Conservation (phyloP, 495 filamentous ascomycete genomes). For the Penicillium atrosanguineum region DNA sequence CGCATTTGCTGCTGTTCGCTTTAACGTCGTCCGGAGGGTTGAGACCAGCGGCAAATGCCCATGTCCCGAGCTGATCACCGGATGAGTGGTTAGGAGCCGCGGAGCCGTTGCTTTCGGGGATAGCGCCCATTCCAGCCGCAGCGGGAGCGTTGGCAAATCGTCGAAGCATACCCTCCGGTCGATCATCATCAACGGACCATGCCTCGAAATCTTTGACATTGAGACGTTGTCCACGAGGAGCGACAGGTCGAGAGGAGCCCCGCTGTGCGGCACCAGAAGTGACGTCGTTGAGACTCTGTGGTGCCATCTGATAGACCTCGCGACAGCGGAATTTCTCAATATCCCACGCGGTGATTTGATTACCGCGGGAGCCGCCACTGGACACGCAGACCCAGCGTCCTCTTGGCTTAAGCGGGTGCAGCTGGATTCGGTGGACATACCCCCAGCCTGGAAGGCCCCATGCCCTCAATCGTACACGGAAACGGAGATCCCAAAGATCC, state of each 20-base stretch:
- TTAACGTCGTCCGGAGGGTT: slow-evolving; percentile 48
- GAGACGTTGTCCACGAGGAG: slow-evolving; percentile 43
- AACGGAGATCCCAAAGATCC: slow-evolving; percentile 94
- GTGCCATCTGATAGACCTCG: slow-evolving; percentile 75
- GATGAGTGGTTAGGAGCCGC: slow-evolving; percentile 30
- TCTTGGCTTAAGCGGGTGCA: slow-evolving; percentile 74
- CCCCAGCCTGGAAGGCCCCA: slow-evolving; percentile 85
- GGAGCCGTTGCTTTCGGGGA: slow-evolving; percentile 33
- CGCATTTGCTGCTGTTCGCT: slow-evolving; percentile 41
- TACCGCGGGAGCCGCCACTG: slow-evolving; percentile 81
- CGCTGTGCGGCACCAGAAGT: slow-evolving; percentile 19
- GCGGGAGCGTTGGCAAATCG: slow-evolving; percentile 69
- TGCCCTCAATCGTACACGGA: slow-evolving; percentile 78
- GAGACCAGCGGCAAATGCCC: slow-evolving; percentile 48
- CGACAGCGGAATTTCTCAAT: slow-evolving; percentile 84
- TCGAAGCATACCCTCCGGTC: slow-evolving; percentile 81
- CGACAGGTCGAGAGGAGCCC: slow-evolving; percentile 32
- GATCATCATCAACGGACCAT: slow-evolving; percentile 88
- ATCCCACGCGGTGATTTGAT: slow-evolving; percentile 93
- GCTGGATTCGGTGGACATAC: slow-evolving; percentile 73
- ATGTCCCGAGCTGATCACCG: slow-evolving; percentile 59
- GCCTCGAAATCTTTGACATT: slow-evolving; percentile 71
- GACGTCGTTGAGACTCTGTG: slow-evolving; percentile 15
- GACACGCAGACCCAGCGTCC: slow-evolving; percentile 82
- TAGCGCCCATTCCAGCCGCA: slow-evolving; percentile 47